Evolutionary conservation across 345 rosid genomes (phyloP).

Genomic region (Eucalyptus cloeziana): DNA sequence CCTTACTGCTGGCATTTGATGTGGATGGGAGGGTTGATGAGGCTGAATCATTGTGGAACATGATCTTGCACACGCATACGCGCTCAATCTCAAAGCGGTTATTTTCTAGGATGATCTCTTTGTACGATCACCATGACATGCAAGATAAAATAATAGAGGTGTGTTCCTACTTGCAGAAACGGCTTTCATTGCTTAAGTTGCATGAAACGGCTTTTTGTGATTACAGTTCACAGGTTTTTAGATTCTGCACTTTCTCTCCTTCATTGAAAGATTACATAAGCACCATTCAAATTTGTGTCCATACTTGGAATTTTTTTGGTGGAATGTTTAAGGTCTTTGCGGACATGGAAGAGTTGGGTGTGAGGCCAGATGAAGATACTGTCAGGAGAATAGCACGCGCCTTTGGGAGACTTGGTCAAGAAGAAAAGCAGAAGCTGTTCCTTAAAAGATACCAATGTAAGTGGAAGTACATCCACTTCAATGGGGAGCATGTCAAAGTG

Average conservation of each 20-base stretch:
- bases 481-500: slow-evolving; percentile 70
- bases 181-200: not conserved
- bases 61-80: slow-evolving; percentile 56
- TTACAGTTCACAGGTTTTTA: not conserved
- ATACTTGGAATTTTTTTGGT: not conserved
- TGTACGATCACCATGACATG: slow-evolving; percentile 70
- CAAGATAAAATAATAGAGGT: slow-evolving; percentile 70
- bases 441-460: slow-evolving; percentile 44
- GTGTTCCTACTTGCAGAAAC: not conserved
- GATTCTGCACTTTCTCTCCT: not conserved
- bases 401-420: slow-evolving; percentile 46
- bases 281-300: not conserved
- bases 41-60: slow-evolving; percentile 79
- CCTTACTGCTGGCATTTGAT: slow-evolving; percentile 75
- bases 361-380: slow-evolving; percentile 75
- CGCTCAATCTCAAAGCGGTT: slow-evolving; percentile 77
- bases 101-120: slow-evolving; percentile 75
- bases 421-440: slow-evolving; percentile 42
- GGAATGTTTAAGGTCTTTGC: slow-evolving; percentile 52
- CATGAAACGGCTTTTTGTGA: not conserved
- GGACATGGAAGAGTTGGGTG: slow-evolving; percentile 86
- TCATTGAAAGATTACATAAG: not conserved
- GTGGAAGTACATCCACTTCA: slow-evolving; percentile 74
- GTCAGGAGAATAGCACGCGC: slow-evolving; percentile 49
- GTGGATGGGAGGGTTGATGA: slow-evolving; percentile 65